Base-by-base conservation (phyloP, 129 eudicot genomes). In the Pittosporum tobira region DNA sequence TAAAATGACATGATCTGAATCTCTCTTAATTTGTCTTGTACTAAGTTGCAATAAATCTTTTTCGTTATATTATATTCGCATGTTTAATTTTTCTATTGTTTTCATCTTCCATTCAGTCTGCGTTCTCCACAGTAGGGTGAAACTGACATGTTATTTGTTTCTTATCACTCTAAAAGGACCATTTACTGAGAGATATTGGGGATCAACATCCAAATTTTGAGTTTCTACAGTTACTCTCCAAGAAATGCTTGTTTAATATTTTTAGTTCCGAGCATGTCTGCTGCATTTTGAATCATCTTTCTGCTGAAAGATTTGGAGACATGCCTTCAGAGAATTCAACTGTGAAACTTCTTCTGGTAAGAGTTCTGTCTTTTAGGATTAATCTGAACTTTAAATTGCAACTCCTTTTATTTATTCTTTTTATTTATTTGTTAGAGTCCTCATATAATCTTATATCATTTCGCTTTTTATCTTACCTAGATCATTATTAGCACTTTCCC, bases 261-360 rank as follows among this genome's bases (percentile, higher is more conserved):
- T 93, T 93, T 68, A 57, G 84, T 72, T 64, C 81, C 24, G 82
- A 87, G 73, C 91, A 87, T 10, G 88, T 93, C 68, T 65, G 61
- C 44, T 87, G 69, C 63, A 77, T 93, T 58, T 55, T 93, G 16
- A 79, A 79, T 62, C 72, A 73, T 71, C 75, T 87, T 55, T 69
- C 77, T 26, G 43, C 74, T 44, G 68, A 64, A 51, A 71, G 57
- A 50, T 65, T 64, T 37, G 66, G 73, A 52, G 55, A 72, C 52
- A 44, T 61, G 65, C 60, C 47, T 23, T 62, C 66, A 46, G 71
- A 84, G 58, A 77, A 72, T 30, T 76, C 84, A 16, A 64, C 82
- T 48, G 40, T 75, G 51, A 68, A 81, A 63, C 94, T 93, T 55
- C 86, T 93, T 68, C 48, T 77, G 89, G 99, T 93, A 70, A 75